Evolutionary conservation across 2,329 filamentous ascomycete species (phyloP), one percentile per base, ranked within the genome.

Genomic region (Pezicula neosporulosa): DNA sequence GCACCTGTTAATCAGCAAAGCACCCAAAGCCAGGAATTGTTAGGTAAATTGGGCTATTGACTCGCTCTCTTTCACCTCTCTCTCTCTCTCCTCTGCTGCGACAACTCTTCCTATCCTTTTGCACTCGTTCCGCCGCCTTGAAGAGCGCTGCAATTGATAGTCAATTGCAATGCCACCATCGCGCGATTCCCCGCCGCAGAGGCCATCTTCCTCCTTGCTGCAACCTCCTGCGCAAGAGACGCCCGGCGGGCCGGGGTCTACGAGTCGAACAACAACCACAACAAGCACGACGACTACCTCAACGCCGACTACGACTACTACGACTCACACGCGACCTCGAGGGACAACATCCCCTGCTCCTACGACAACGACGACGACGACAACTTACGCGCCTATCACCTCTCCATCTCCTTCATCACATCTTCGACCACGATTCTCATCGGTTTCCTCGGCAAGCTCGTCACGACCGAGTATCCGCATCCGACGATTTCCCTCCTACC

Each of bases 381-480:
- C 37, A 21, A 16, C 24, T 3, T 44, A 44, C 27, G 42, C 42
- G 10, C 21, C 42, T 12, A 30, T 44, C 42, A 30, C 12, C 27
- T 27, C 19, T 13, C 37, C 2, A 19, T 6, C n/a, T 24, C 27
- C 4, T 13, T 16, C 24, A 44, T 27, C 42, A 28, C 42, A 16
- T 3, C n/a, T 27, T 12, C 42, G 42, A 27, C 42, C 42, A 28
- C 19, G 42, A 16, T 28, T 44, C 42, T 5, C 27, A 28, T 44
- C 42, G 19, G 27, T 44, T 16, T 21, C 24, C n/a, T 44, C 42
- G 7, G 27, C 19, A 16, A 27, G 12, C 12, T 44, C 42, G 28
- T 27, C 24, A 30, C 50, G 53, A 54, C 57, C 60, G 33, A 62
- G 56, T 46, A 62, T 62, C 39, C 54, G 60, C n/a, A 55, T 62